A percentile compares a stretch with the other conserved stretches of the same genome.
Conservation (phyloP, 1,139 yeast genomes). For the Magnusiomyces paraingens region DNA sequence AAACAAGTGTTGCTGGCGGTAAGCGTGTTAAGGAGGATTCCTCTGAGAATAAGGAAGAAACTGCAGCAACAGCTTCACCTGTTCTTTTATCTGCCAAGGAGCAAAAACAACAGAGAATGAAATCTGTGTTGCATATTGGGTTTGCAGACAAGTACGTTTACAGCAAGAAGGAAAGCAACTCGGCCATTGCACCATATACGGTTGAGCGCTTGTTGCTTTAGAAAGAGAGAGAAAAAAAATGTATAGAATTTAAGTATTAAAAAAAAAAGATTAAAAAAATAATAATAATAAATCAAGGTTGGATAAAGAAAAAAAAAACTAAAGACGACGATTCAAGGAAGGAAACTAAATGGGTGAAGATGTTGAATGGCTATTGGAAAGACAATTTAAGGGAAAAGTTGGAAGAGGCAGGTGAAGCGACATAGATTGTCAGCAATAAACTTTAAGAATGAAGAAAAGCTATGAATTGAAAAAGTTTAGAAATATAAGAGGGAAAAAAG, state of each 20-base stretch:
- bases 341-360: too few species aligned
- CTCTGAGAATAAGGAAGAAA: not conserved
- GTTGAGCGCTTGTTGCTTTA: constrained; percentile 2
- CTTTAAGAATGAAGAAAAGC: too few species aligned
- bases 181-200: constrained; percentile 3
- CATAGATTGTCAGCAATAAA: too few species aligned
- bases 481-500: too few species aligned
- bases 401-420: too few species aligned
- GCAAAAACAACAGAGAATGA: constrained; percentile 6
- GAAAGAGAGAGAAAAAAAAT: not conserved
- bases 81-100: constrained; percentile 3
- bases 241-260: too few species aligned
- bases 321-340: too few species aligned
- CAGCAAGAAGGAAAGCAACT: not conserved
- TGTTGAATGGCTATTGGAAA: too few species aligned
- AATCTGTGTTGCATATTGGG: constrained; percentile 1
- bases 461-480: too few species aligned
- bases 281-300: not conserved
- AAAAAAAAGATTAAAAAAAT: too few species aligned
- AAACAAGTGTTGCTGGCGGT: not conserved
- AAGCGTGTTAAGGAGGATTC: not conserved
- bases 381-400: too few species aligned
- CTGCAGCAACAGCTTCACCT: not conserved
- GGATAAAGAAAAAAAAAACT: too few species aligned
- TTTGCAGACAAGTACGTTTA: not conserved